phyloP scores from a whole-genome alignment of 805 yeast genomes.

The Teunomyces gatunensis region DNA sequence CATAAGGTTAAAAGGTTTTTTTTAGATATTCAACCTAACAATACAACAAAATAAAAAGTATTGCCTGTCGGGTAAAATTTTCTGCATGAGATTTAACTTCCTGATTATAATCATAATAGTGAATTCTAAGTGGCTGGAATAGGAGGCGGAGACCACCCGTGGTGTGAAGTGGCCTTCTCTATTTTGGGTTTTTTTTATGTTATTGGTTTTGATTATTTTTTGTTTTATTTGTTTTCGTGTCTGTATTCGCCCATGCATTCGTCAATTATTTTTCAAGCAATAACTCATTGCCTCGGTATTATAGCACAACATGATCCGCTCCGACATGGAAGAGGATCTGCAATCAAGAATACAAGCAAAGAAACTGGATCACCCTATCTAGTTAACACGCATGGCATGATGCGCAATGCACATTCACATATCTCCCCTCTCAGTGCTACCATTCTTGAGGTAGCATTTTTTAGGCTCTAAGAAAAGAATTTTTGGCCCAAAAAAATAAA shows the following conservation, averaged over 20 bases:
- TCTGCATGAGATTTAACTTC: conserved; percentile 3
- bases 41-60: neutral
- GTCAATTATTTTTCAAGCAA: neutral
- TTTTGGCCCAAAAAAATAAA: neutral
- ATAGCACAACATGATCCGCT: neutral
- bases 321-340: neutral
- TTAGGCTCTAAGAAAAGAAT: neutral
- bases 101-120: conserved; percentile 1
- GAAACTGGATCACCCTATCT: neutral
- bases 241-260: neutral
- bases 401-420: neutral
- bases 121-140: neutral
- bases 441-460: neutral
- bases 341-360: neutral
- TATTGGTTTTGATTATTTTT: neutral
- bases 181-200: neutral
- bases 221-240: neutral
- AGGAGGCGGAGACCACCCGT: conserved; percentile 1
- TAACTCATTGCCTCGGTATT: neutral
- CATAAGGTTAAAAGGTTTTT: neutral
- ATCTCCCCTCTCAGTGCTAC: neutral
- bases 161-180: neutral
- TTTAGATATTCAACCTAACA: neutral
- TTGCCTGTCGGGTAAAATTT: neutral
- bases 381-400: neutral